These are phyloP conservation scores for Solanum raphanifolium DNA, from an alignment of 257 asterid genomes.

Conservation along the genomic window DNA sequence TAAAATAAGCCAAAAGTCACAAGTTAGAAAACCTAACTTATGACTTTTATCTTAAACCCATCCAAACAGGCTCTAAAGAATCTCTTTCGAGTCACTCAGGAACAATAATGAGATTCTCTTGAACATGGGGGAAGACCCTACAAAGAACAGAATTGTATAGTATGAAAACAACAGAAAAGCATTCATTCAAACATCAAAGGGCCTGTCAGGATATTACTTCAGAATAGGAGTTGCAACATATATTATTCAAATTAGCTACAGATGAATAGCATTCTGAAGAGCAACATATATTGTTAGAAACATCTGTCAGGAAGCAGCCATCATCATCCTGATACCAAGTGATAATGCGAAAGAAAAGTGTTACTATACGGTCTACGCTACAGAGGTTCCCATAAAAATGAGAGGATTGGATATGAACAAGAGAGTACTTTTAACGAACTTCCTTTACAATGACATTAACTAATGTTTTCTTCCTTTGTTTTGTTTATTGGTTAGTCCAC, in stretches of 20 bases:
- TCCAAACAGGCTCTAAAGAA: background rate
- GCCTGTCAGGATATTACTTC: background rate
- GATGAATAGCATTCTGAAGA: background rate
- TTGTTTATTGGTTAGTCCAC: background rate
- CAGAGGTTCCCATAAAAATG: background rate
- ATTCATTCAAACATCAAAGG: background rate
- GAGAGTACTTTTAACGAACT: background rate
- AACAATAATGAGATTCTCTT: background rate
- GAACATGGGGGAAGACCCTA: background rate
- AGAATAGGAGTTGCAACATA: background rate
- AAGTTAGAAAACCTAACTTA: background rate
- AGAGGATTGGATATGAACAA: background rate
- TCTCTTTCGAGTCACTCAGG: background rate
- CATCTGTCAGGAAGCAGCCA: background rate
- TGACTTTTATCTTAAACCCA: background rate
- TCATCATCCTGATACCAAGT: background rate
- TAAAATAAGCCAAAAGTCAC: background rate
- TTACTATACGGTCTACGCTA: background rate
- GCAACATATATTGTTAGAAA: background rate
- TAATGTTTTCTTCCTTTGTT: background rate
- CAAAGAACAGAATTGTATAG: background rate
- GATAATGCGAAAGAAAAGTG: background rate
- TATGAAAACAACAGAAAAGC: background rate
- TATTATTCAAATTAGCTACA: background rate
- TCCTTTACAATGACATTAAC: background rate